These are phyloP conservation scores for Dioscorea alata DNA, from an alignment of 106 monocot species.

Conservation along the genomic window DNA sequence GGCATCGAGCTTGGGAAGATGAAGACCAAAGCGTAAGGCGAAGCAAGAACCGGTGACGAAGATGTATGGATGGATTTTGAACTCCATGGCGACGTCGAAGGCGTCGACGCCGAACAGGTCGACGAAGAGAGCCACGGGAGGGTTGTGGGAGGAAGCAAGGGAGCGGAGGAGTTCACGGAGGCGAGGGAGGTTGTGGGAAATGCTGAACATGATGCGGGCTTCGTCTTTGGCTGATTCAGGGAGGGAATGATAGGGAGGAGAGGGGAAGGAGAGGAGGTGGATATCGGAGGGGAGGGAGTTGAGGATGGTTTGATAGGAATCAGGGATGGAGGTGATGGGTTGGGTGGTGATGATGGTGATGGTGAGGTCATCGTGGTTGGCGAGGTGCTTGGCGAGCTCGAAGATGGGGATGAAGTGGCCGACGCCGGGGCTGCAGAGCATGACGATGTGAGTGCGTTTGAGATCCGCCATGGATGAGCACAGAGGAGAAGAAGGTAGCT, in stretches of 20 bases:
- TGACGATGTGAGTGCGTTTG: constrained; percentile 9
- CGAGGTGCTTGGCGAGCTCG: constrained; percentile 18
- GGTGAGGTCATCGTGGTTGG: constrained; percentile 2
- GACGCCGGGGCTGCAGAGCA: constrained; percentile 19
- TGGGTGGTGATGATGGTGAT: constrained; percentile 12
- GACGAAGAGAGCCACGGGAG: constrained; percentile 7
- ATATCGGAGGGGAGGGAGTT: neutral
- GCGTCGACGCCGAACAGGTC: constrained; percentile 15
- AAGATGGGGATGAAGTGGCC: constrained; percentile 22
- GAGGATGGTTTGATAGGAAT: neutral
- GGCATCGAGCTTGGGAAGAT: constrained; percentile 8
- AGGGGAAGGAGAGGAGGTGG: neutral
- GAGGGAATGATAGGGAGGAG: neutral
- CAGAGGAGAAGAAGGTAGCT: too few relatives aligned
- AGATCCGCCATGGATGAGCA: too few relatives aligned
- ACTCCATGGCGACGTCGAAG: constrained; percentile 17
- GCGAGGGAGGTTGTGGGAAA: constrained; percentile 3
- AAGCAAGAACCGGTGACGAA: constrained; percentile 4
- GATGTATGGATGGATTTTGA: constrained; percentile 8
- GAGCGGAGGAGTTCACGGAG: neutral
- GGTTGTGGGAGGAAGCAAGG: neutral
- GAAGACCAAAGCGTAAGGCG: neutral
- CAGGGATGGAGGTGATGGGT: constrained; percentile 3
- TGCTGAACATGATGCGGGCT: neutral
- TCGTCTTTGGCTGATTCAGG: constrained; percentile 1